phyloP scores from a whole-genome alignment of 2,329 filamentous ascomycete species.

The Fusarium sp. region DNA sequence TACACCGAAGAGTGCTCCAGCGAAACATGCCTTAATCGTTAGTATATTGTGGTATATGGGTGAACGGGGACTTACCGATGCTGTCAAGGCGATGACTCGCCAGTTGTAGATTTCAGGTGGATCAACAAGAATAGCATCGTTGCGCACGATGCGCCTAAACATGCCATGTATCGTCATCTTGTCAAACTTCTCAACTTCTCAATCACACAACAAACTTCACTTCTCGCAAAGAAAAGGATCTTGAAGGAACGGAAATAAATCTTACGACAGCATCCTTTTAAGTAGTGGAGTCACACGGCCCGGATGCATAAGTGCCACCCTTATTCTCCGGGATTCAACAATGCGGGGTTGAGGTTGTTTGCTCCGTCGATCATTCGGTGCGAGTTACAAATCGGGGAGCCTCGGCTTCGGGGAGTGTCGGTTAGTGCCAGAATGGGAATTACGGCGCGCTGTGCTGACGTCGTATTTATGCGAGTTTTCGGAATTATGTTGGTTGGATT shows the following conservation, averaged over 20 bases:
- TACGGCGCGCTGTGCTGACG: neutral
- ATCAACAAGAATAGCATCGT: slow-evolving; percentile 73
- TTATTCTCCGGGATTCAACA: neutral
- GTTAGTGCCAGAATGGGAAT: neutral
- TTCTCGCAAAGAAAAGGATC: too few species aligned
- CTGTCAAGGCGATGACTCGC: slow-evolving; percentile 73
- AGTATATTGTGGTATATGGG: too few species aligned
- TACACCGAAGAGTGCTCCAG: slow-evolving; percentile 42
- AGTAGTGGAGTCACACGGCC: slow-evolving; percentile 22
- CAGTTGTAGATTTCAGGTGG: slow-evolving; percentile 77
- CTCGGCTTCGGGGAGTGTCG: slow-evolving; percentile 23
- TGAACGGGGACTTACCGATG: slow-evolving; percentile 52
- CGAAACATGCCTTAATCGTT: slow-evolving; percentile 33
- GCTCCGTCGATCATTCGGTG: neutral
- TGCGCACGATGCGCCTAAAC: slow-evolving; percentile 57
- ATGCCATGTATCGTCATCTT: slow-evolving; percentile 40
- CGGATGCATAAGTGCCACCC: neutral
- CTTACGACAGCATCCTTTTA: slow-evolving; percentile 25
- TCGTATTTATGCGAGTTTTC: neutral
- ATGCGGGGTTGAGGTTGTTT: slow-evolving; percentile 3
- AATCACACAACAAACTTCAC: neutral
- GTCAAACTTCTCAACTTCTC: neutral
- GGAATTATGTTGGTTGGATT: neutral
- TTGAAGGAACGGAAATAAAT: neutral
- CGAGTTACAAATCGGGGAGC: slow-evolving; percentile 8